Evolutionary conservation across 148 eudicot species (phyloP), one percentile per base, ranked within the genome.

Genomic region (Rhododendron ferrugineum): DNA sequence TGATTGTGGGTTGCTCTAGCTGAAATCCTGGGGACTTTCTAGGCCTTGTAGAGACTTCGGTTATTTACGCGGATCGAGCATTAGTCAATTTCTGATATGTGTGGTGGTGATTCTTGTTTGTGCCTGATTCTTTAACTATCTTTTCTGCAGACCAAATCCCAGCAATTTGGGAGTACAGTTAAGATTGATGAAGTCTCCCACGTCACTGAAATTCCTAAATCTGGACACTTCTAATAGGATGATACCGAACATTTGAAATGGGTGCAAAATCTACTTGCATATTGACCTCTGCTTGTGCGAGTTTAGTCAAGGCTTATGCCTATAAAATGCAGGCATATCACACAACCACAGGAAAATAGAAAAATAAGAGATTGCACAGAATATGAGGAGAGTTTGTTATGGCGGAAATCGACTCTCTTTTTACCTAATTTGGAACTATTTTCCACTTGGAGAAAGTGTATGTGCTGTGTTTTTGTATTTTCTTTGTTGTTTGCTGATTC

Each of bases 361-460:
- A 78, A 42, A 78, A 3, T 44, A 42, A 58, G 80, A 44, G 56
- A 0, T 78, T 54, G 28, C 44, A 84, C 37, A 2, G 74, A 79
- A 50, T 58, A 76, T 60, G 58, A 32, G 74, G 82, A 78, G 47
- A 64, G 76, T 42, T 16, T 78, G 47, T 23, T 30, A 64, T 60
- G 40, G 60, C 15, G 77, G 47, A 64, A 79, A 85, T 79, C 75
- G 23, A 47, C 26, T 11, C 30, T 50, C 64, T 49, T 44, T 68
- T 34, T 84, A 85, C 83, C 86, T 78, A 78, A 85, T 85, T 62
- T 78, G 86, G 86, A 6, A 75, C 14, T 23, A 22, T 76, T 84
- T 74, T 77, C 81, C 78, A 60, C 44, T 84, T 62, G 44, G 47
- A 46, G 73, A 84, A 75, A 74, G 46, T 20, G 81, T 36, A 3